A percentile compares a stretch with the other conserved stretches of the same genome.
Conservation (phyloP, 805 yeast species). For the Blastobotrys americana region DNA sequence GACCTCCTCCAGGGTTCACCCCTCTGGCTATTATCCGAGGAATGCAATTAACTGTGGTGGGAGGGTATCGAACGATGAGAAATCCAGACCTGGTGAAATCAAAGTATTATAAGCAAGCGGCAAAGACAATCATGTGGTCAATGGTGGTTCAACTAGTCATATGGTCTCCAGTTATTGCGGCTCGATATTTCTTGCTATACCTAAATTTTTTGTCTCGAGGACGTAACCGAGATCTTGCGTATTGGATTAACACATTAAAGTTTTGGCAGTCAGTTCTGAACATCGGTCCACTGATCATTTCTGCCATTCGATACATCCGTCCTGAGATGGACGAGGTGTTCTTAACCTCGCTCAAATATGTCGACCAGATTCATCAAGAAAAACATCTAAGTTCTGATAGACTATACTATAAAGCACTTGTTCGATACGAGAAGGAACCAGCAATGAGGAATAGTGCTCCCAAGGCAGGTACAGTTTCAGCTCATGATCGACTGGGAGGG, state of each 20-base stretch:
- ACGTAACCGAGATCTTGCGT: constrained; percentile 11
- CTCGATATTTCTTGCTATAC: constrained; percentile 21
- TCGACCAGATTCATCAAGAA: constrained; percentile 33
- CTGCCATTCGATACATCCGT: constrained; percentile 33
- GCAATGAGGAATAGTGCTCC: background rate
- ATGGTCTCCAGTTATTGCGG: constrained; percentile 26
- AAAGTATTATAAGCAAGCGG: constrained; percentile 34
- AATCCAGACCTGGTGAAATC: constrained; percentile 37
- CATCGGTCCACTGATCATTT: constrained; percentile 36
- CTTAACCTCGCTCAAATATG: constrained; percentile 33
- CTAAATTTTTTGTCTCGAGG: constrained; percentile 12
- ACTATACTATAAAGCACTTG: constrained; percentile 19
- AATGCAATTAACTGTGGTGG: constrained; percentile 44
- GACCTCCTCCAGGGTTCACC: constrained; percentile 51
- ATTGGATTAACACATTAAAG: constrained; percentile 23
- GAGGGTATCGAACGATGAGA: constrained; percentile 40
- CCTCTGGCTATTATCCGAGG: constrained; percentile 45
- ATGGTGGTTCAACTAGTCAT: constrained; percentile 32
- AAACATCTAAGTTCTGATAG: constrained; percentile 36
- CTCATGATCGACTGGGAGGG: constrained; percentile 7
- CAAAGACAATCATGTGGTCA: constrained; percentile 34
- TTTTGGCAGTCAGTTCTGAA: constrained; percentile 36
- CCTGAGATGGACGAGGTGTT: constrained; percentile 38
- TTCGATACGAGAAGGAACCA: constrained; percentile 7
- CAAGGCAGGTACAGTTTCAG: background rate